Evolutionary conservation across 192 early-diverging fungal species (phyloP).

Genomic region (Coemansia sp.): DNA sequence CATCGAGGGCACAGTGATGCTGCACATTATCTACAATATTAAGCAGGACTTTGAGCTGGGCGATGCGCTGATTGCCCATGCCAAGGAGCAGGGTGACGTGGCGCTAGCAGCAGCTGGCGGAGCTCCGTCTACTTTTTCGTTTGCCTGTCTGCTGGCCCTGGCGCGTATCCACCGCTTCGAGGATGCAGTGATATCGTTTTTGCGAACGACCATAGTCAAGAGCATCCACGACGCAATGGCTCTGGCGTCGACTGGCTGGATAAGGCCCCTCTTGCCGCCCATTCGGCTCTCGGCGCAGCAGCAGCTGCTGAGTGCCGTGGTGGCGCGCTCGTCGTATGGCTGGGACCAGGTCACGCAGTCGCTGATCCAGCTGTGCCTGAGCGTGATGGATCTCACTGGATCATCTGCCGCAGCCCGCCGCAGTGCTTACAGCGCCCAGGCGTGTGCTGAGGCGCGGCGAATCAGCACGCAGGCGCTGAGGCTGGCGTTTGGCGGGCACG

Average conservation of each 20-base stretch:
- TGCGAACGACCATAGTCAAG: slow-evolving; percentile 29
- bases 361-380: slow-evolving; percentile 43
- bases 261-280: slow-evolving; percentile 12
- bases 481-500: slow-evolving; percentile 58
- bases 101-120: slow-evolving; percentile 16
- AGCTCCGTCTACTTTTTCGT: slow-evolving; percentile 61
- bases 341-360: slow-evolving; percentile 57
- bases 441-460: slow-evolving; percentile 16
- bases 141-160: slow-evolving; percentile 68
- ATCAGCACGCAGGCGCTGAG: slow-evolving; percentile 30
- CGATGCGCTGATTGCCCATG: slow-evolving; percentile 41
- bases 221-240: slow-evolving; percentile 28
- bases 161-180: slow-evolving; percentile 74
- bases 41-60: slow-evolving; percentile 71
- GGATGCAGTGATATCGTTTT: slow-evolving; percentile 52
- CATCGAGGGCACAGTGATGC: slow-evolving; percentile 69
- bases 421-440: slow-evolving; percentile 17
- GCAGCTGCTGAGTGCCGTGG: slow-evolving; percentile 23
- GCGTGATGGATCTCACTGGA: slow-evolving; percentile 24
- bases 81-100: slow-evolving; percentile 57
- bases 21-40: slow-evolving; percentile 72
- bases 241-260: slow-evolving; percentile 22
- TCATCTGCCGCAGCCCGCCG: slow-evolving; percentile 11
- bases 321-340: slow-evolving; percentile 32
- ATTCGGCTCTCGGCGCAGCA: slow-evolving; percentile 1